Conservation (phyloP, 2,329 filamentous ascomycete species). For the Stagonosporopsis tanaceti region DNA sequence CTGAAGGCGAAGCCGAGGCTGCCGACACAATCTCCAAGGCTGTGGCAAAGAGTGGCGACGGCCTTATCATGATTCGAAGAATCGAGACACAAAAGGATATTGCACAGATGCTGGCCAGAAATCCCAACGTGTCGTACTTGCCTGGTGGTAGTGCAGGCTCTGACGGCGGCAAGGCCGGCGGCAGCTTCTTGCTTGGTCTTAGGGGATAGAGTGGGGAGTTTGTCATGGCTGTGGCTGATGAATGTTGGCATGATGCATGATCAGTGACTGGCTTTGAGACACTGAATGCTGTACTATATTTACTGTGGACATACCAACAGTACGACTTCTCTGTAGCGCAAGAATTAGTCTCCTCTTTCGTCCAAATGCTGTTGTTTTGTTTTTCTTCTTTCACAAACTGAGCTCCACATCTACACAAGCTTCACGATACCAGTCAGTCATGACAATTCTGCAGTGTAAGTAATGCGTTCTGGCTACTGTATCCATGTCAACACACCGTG, state of each 20-base stretch:
- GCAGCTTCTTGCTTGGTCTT: conserved; percentile 72
- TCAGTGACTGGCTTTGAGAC: conserved; percentile 25
- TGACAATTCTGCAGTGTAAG: background rate
- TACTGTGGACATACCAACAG: conserved; percentile 28
- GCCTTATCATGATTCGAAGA: conserved; percentile 92
- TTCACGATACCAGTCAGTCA: background rate
- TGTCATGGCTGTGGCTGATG: background rate
- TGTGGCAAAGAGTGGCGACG: conserved; percentile 91
- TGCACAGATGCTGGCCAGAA: conserved; percentile 83
- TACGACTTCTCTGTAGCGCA: conserved; percentile 40
- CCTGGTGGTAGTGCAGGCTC: conserved; percentile 71
- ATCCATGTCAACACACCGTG: background rate
- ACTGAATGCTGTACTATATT: conserved; percentile 44
- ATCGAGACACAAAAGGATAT: conserved; percentile 98
- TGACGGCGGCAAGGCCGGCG: conserved; percentile 65
- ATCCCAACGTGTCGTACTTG: conserved; percentile 96
- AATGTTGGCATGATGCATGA: conserved; percentile 31
- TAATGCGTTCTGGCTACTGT: background rate
- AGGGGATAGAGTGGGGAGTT: conserved; percentile 52
- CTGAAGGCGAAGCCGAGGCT: conserved; percentile 96
- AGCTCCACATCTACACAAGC: background rate
- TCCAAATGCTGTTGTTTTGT: background rate
- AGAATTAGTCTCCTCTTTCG: conserved; percentile 47
- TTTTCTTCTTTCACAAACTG: background rate
- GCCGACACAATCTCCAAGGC: conserved; percentile 95